Percentiles rank a stretch among this genome's conserved stretches.
Conservation (phyloP, 78 protist genomes). For the Dictyostelium firmibasis region DNA sequence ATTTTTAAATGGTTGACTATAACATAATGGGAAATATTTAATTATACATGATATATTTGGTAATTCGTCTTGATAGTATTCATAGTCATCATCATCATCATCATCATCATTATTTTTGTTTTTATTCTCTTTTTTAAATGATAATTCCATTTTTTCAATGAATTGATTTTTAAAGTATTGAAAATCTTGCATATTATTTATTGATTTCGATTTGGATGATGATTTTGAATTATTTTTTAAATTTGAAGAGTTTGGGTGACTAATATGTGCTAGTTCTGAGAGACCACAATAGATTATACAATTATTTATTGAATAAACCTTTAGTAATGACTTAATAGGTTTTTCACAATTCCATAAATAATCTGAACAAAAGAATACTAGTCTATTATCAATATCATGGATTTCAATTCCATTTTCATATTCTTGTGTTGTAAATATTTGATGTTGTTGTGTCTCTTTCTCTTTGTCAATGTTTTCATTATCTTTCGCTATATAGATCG, state of each 20-base stretch:
- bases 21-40: conserved; percentile 4
- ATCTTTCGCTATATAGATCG: not conserved
- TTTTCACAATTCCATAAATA: conserved; percentile 40
- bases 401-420: not conserved
- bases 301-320: not conserved
- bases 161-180: not conserved
- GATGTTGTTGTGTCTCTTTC: not conserved
- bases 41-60: not conserved
- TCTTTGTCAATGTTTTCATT: not conserved
- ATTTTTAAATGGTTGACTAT: not conserved
- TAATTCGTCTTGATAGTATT: not conserved
- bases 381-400: not conserved
- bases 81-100: not conserved
- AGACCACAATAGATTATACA: conserved; percentile 7
- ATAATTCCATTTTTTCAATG: not conserved
- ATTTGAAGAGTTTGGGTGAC: conserved; percentile 29
- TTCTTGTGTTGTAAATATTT: not conserved
- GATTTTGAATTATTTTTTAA: not conserved
- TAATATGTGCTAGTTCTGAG: conserved; percentile 39
- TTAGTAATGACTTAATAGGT: conserved; percentile 1
- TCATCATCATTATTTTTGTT: not conserved
- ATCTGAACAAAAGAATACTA: conserved; percentile 21
- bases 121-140: not conserved
- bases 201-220: not conserved
- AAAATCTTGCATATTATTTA: not conserved